phyloP scores from a whole-genome alignment of 2,329 filamentous ascomycete genomes.

The Nectriaceae sp. region DNA sequence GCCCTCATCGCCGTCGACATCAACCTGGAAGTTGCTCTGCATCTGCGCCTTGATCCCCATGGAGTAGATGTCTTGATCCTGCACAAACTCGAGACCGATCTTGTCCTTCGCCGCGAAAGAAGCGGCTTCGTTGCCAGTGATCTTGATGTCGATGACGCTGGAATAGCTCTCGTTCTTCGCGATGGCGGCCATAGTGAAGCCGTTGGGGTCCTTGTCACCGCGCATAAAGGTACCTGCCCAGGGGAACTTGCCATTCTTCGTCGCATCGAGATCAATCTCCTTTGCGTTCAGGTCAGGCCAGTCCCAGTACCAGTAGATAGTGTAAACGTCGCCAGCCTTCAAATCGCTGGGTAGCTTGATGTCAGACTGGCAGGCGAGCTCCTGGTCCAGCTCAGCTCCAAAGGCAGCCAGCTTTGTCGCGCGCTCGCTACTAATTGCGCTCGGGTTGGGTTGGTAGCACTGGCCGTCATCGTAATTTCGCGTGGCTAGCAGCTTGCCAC shows the following conservation, averaged over 20 bases:
- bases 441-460: slow-evolving; percentile 78
- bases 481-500: slow-evolving; percentile 73
- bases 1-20: slow-evolving; percentile 31
- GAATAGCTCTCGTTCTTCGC: slow-evolving; percentile 43
- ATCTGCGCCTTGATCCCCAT: slow-evolving; percentile 50
- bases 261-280: slow-evolving; percentile 41
- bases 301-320: slow-evolving; percentile 96
- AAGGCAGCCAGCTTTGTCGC: slow-evolving; percentile 55
- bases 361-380: slow-evolving; percentile 80
- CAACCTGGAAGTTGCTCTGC: slow-evolving; percentile 46
- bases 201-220: slow-evolving; percentile 38
- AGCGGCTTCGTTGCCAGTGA: slow-evolving; percentile 28
- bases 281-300: slow-evolving; percentile 67
- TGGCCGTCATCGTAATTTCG: slow-evolving; percentile 88
- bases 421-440: slow-evolving; percentile 59
- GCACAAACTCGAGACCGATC: slow-evolving; percentile 32
- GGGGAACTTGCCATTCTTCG: slow-evolving; percentile 43
- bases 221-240: slow-evolving; percentile 45
- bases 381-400: slow-evolving; percentile 54
- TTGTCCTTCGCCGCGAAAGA: slow-evolving; percentile 24
- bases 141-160: slow-evolving; percentile 43
- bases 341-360: slow-evolving; percentile 71
- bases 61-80: slow-evolving; percentile 42
- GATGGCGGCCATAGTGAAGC: slow-evolving; percentile 37
- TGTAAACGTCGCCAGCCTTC: slow-evolving; percentile 66